A percentile compares a stretch with the other conserved stretches of the same genome.
These are phyloP conservation scores for Penicillium sp. DNA, from an alignment of 2,329 filamentous ascomycete species.

Conservation along the genomic window DNA sequence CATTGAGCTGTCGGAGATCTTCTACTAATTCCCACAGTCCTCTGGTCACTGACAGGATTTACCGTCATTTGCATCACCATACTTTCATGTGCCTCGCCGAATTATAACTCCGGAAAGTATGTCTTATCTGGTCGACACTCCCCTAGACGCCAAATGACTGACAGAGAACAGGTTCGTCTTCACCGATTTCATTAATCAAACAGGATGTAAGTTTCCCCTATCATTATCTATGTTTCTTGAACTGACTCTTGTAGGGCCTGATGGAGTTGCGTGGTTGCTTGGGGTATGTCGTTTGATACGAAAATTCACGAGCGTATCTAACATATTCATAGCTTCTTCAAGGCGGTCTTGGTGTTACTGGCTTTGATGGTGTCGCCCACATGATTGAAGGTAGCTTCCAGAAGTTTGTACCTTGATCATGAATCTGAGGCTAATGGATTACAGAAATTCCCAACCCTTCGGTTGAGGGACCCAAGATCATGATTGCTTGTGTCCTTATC, in stretches of 20 bases:
- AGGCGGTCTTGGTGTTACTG: conserved; percentile 55
- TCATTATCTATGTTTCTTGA: background rate
- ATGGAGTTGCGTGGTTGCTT: conserved; percentile 55
- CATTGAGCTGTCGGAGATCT: background rate
- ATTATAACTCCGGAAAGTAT: conserved; percentile 63
- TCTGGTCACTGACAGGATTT: conserved; percentile 69
- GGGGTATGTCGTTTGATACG: conserved; percentile 32
- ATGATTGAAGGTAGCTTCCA: conserved; percentile 49
- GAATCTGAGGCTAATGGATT: conserved; percentile 5
- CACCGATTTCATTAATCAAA: conserved; percentile 64
- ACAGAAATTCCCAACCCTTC: conserved; percentile 45
- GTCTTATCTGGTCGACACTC: conserved; percentile 27
- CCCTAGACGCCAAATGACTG: background rate
- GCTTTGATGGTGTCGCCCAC: conserved; percentile 50
- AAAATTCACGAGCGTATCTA: conserved; percentile 9
- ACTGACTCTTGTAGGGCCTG: conserved; percentile 48
- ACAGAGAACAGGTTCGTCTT: conserved; percentile 50
- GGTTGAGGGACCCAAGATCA: conserved; percentile 62
- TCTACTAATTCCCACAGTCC: conserved; percentile 40
- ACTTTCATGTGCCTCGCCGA: conserved; percentile 62
- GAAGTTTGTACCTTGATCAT: background rate
- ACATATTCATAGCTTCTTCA: conserved; percentile 41
- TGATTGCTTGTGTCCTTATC: conserved; percentile 64
- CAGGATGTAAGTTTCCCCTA: conserved; percentile 50
- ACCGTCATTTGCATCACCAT: conserved; percentile 68